Base-by-base conservation (phyloP, 208 protist genomes). In the Leishmania arabica region DNA sequence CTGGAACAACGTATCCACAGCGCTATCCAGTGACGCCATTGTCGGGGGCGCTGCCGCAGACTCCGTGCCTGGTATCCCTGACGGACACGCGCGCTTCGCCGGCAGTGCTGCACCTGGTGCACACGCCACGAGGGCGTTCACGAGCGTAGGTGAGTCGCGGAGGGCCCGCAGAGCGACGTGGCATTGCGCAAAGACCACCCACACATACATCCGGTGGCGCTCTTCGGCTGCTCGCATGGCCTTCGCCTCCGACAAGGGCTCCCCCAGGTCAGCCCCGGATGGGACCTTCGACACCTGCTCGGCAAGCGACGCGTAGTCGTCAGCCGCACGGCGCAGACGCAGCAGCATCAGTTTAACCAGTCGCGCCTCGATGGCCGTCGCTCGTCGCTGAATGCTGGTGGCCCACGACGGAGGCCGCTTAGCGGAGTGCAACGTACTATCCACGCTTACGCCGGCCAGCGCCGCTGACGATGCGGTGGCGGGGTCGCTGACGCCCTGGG, bases 311-410 rank as follows among this genome's bases (percentile, higher is more conserved):
- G 82, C 82, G 68, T 79, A 74, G 0, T 27, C 66, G 74, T 86
- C 82, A 7, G 78, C 82, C 37, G 74, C 75, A 7, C 82, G 78
- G 24, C 82, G 77, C 53, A 86, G 82, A 3, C 47, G 77, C 64
- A 31, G 53, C 54, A 82, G 3, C 64, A 86, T 47, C 34, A 82
- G 47, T 74, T 86, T 86, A 21, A 82, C 66, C 11, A 86, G 78
- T 2, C 82, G 82, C 42, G 66, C 75, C 45, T 86, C 82, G 15
- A 86, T 47, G 2, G 82, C 75, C 2, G 72, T 77, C 3, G 75
- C 78, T 53, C 82, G 77, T 5, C 82, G 82, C 34, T 72, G 74
- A 21, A 79, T 60, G 51, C 15, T 45, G 21, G 24, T 3, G 4
- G 76, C 56, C 82, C 82, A 86, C n/a, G 64, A 51, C 24, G 58